Evolutionary conservation across 495 filamentous ascomycete genomes (phyloP).

Genomic region (Podospora bellae-mahoneyi): DNA sequence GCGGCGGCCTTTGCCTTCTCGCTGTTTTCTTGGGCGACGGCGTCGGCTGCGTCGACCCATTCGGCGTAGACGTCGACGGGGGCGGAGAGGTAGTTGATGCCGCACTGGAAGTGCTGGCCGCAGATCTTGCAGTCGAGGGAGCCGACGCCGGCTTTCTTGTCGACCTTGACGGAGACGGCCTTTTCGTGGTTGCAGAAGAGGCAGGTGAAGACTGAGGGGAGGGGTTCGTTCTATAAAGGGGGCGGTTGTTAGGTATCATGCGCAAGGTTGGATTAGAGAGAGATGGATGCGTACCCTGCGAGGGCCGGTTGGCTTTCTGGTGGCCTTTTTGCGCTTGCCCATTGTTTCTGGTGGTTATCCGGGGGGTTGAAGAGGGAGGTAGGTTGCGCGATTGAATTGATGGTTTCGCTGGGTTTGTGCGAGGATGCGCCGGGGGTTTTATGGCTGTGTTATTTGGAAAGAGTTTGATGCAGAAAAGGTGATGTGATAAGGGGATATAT

Average conservation of each 20-base stretch:
- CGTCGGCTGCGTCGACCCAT: constrained; percentile 90
- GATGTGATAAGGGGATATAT: background rate
- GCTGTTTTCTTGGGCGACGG: constrained; percentile 41
- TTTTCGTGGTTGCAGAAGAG: constrained; percentile 98
- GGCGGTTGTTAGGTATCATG: background rate
- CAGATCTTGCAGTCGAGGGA: constrained; percentile 86
- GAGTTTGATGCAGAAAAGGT: background rate
- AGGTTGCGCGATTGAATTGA: background rate
- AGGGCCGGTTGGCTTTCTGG: constrained; percentile 74
- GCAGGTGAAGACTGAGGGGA: constrained; percentile 88
- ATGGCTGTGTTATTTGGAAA: background rate
- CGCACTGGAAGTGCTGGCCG: constrained; percentile 86
- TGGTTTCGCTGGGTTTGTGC: background rate
- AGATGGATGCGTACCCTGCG: constrained; percentile 62
- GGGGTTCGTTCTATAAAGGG: constrained; percentile 66
- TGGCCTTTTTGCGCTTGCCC: constrained; percentile 97
- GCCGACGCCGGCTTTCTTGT: constrained; percentile 86
- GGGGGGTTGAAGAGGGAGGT: background rate
- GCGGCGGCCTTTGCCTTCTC: constrained; percentile 12
- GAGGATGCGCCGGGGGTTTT: background rate
- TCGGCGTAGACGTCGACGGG: constrained; percentile 95
- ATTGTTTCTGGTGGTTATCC: constrained; percentile 18
- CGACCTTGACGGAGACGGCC: constrained; percentile 79
- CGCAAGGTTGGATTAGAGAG: background rate
- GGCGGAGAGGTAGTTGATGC: constrained; percentile 86